Evolutionary conservation across 306 rosid genomes (phyloP).

Genomic region (Quercus mongolica): DNA sequence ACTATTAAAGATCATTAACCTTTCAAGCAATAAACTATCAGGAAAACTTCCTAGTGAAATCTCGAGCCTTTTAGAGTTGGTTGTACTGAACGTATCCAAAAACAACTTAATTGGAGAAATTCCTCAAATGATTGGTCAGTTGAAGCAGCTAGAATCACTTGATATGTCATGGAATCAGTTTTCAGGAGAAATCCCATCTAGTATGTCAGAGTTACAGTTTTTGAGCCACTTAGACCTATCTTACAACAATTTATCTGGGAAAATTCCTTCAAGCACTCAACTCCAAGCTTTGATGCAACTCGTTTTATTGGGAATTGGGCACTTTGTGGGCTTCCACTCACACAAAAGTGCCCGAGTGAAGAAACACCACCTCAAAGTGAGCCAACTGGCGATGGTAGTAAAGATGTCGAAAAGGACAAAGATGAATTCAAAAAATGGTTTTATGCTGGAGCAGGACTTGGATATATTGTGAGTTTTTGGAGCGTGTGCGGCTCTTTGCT

Average conservation of each 20-base stretch:
- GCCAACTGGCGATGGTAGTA: too few species aligned
- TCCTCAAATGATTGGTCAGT: neutral
- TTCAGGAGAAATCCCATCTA: neutral
- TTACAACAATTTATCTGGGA: too few species aligned
- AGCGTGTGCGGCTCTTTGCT: too few species aligned
- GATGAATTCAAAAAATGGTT: too few species aligned
- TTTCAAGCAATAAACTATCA: neutral
- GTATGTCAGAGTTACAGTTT: neutral
- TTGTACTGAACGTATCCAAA: too few species aligned
- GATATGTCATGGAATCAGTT: neutral
- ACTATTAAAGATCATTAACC: neutral
- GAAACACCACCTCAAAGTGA: too few species aligned
- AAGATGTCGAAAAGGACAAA: too few species aligned
- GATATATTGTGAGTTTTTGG: too few species aligned
- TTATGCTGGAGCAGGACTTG: too few species aligned
- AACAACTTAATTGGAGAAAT: neutral
- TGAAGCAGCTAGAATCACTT: neutral
- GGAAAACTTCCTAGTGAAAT: too few species aligned
- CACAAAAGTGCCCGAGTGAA: neutral
- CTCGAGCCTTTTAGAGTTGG: too few species aligned
- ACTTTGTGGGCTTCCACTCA: constrained; percentile 7
- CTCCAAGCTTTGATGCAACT: neutral
- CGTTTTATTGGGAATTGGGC: neutral
- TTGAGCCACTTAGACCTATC: too few species aligned
- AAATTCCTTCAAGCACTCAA: neutral